Evolutionary conservation across 192 early-diverging fungal genomes (phyloP), one percentile per base, ranked within the genome.

Genomic region (Rhizophlyctis rosea): DNA sequence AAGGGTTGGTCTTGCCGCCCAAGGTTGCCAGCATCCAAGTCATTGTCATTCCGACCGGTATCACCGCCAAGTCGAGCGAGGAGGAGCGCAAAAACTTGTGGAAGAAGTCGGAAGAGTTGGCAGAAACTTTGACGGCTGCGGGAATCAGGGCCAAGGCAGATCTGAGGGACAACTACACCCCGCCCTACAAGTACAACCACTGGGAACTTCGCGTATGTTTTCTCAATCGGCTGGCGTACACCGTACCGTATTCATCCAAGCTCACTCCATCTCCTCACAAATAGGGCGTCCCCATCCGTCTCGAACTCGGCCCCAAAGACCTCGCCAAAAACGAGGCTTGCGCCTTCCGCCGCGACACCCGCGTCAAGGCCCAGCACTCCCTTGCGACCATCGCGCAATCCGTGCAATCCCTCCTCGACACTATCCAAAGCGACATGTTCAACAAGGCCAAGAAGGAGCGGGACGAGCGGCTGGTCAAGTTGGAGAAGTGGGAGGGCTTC

Each of bases 141-240:
- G 92, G 92, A 51, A 76, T 97, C 31, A 83, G 90, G 21, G 89
- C 83, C 60, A 88, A 92, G 66, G 69, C 85, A 5, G 95, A 97
- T 68, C 53, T 81, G 49, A 80, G 95, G 49, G 85, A 91, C 24
- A 87, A 84, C 68, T 90, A 93, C 85, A 90, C 91, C 29, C 90
- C 95, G 56, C 95, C 94, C 14, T 93, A 87, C 85, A 99, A 99
- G 80, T 99, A 91, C 88, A 97, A 91, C 84, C 94, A 98, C 81
- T 99, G 97, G 97, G 95, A 99, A 73, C 71, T 97, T 56, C 67
- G 77, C 50, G 86, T 88, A 74, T 29, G 65, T 27, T 9, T 3
- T 5, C 13, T 7, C 34, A 16, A 13, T 47, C 11, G n/a, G 39
- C 9, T n/a, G 39, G n/a, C n/a, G n/a, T 65, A 2, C 7, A 70